Percentiles rank a stretch among this genome's conserved stretches.
These are phyloP conservation scores for Rhizopus stolonifer DNA, from an alignment of 371 early-diverging fungal genomes.

Conservation along the genomic window DNA sequence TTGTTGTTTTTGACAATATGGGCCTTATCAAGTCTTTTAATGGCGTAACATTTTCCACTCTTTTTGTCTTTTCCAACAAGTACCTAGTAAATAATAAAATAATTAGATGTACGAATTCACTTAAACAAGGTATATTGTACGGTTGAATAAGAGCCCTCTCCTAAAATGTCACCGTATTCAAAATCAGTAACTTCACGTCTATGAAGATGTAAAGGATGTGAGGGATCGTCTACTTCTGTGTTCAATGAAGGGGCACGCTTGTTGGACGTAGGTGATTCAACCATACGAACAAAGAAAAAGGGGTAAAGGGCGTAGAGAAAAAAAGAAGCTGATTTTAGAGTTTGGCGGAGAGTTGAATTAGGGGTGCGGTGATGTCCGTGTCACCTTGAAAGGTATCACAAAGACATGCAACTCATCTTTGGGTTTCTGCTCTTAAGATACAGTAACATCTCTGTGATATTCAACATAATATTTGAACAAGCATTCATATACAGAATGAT, in stretches of 20 bases:
- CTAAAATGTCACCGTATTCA: conserved; percentile 79
- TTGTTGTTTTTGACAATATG: conserved; percentile 93
- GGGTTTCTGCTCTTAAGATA: too few species aligned
- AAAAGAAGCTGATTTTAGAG: background rate
- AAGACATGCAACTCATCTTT: too few species aligned
- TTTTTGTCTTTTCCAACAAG: conserved; percentile 68
- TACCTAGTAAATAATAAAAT: conserved; percentile 47
- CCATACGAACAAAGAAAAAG: background rate
- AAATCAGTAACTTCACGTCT: conserved; percentile 67
- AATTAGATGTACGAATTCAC: too few species aligned
- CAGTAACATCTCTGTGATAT: too few species aligned
- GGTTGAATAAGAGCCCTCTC: conserved; percentile 96
- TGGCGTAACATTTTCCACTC: conserved; percentile 76
- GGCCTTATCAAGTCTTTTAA: conserved; percentile 92
- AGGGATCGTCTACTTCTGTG: conserved; percentile 46
- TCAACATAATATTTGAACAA: too few species aligned
- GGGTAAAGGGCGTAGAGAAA: background rate
- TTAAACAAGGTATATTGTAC: conserved; percentile 44
- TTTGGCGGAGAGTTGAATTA: background rate
- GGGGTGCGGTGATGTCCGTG: background rate
- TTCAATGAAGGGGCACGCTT: conserved; percentile 6
- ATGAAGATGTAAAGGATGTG: conserved; percentile 40
- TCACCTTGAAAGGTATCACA: too few species aligned
- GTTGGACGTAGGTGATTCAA: background rate
- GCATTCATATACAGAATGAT: too few species aligned